Evolutionary conservation across 257 asterid genomes (phyloP), one percentile per base, ranked within the genome.

Genomic region (Przewalskia tangutica): DNA sequence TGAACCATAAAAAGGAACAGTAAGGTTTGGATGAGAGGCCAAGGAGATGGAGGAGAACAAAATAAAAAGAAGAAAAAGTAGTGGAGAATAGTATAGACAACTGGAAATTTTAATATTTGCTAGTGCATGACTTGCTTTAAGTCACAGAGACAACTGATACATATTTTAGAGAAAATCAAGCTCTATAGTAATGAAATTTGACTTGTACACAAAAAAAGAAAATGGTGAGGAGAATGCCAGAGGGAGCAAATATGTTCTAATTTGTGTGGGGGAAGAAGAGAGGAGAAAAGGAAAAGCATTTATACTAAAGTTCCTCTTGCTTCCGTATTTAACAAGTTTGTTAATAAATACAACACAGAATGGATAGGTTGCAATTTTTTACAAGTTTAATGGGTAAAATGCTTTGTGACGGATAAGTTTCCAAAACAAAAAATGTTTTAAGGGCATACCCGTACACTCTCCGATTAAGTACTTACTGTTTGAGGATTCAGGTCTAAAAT

Each of bases 401-500:
- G 20, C 42, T 50, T 50, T 75, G 18, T 27, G 79, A 75, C 20
- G 4, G 23, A 48, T 50, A 50, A 75, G 46, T 50, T 75, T 75
- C 80, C 14, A 27, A 75, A 75, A 75, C 27, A 50, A 9, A 23
- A 7, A 23, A 48, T 55, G 62, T 75, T 48, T 16, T 3, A 75
- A 6, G 46, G 44, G 46, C 27, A 56, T 59, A 58, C 27, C 58
- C 32, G 58, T 44, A 82, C 14, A 32, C 40, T 53, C 42, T 80
- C 64, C 56, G 14, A 44, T 54, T 76, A 75, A 79, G 82, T 79
- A 81, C 92, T 86, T 84, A 95, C 99, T 4, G 93, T 92, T 84
- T 87, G 91, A 85, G 98, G 98, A 84, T 92, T 91, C 7, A 98
- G 94, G 84, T 96, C 98, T 83, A 96, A 88, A 85, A 93, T 92